phyloP scores from a whole-genome alignment of 176 grass and related monocot species.

The Calamus simplicifolius region DNA sequence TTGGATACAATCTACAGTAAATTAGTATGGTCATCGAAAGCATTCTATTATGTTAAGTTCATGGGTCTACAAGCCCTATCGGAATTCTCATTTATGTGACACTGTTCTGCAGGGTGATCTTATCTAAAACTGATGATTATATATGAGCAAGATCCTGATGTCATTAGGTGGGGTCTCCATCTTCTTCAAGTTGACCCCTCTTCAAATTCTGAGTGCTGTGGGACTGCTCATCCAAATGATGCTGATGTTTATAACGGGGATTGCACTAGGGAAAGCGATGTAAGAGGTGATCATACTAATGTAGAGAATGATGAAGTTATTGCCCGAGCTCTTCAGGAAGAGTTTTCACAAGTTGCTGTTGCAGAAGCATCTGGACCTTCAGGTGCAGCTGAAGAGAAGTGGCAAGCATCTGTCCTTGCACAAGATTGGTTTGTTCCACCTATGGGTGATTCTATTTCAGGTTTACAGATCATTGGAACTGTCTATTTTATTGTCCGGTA shows the following conservation, averaged over 20 bases:
- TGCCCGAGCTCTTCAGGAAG: constrained; percentile 58
- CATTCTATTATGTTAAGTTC: too few species aligned
- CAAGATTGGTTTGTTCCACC: constrained; percentile 45
- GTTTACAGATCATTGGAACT: not conserved
- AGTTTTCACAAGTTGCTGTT: constrained; percentile 46
- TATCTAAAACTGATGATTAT: constrained; percentile 27
- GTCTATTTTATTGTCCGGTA: not conserved
- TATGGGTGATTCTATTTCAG: constrained; percentile 12
- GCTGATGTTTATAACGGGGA: not conserved
- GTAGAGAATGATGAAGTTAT: constrained; percentile 34
- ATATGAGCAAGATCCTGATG: constrained; percentile 40
- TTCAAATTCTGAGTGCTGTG: not conserved
- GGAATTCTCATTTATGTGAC: too few species aligned
- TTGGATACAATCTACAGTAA: too few species aligned
- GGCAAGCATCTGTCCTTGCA: constrained; percentile 43
- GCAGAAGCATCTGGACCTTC: constrained; percentile 36
- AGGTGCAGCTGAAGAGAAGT: constrained; percentile 4
- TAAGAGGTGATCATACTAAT: not conserved
- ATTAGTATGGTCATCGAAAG: too few species aligned
- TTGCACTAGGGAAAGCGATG: constrained; percentile 3
- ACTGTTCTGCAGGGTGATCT: too few species aligned
- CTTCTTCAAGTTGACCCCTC: constrained; percentile 24
- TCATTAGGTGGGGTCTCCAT: constrained; percentile 72
- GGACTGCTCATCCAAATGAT: not conserved
- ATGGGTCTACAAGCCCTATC: too few species aligned